These are phyloP conservation scores for Neocatenulostroma microsporum DNA, from an alignment of 2,329 filamentous ascomycete species.

Conservation along the genomic window DNA sequence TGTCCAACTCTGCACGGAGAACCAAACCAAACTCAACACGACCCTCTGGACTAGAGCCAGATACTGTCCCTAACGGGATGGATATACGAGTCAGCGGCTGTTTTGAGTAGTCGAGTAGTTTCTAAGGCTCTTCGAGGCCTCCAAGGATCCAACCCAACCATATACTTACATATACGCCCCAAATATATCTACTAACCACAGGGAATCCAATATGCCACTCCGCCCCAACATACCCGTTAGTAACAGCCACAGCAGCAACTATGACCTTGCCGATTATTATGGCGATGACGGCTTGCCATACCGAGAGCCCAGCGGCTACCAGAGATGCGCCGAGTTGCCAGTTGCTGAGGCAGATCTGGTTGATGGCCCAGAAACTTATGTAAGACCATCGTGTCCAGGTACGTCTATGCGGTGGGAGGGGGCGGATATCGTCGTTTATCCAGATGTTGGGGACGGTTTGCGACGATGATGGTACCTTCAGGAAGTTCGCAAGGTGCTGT, in stretches of 20 bases:
- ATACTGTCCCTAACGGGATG: too few species aligned
- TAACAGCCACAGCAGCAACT: slow-evolving; percentile 53
- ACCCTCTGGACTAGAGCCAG: slow-evolving; percentile 47
- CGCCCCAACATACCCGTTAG: slow-evolving; percentile 41
- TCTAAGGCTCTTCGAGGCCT: too few species aligned
- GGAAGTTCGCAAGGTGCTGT: too few species aligned
- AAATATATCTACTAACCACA: slow-evolving; percentile 47
- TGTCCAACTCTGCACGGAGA: slow-evolving; percentile 58
- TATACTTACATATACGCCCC: slow-evolving; percentile 52
- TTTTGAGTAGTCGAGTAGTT: too few species aligned
- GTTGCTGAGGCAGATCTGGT: slow-evolving; percentile 30
- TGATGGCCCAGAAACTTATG: slow-evolving; percentile 31
- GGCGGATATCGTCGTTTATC: slow-evolving; percentile 37
- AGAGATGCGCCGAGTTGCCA: slow-evolving; percentile 33
- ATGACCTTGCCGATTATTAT: slow-evolving; percentile 41
- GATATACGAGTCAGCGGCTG: too few species aligned
- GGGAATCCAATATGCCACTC: slow-evolving; percentile 26
- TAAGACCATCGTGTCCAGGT: slow-evolving; percentile 33
- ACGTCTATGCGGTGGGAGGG: slow-evolving; percentile 33
- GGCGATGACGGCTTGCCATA: slow-evolving; percentile 36
- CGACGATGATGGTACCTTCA: slow-evolving; percentile 18
- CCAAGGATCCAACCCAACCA: too few species aligned
- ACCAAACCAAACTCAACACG: slow-evolving; percentile 41
- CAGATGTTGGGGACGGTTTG: slow-evolving; percentile 26
- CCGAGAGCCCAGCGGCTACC: slow-evolving; percentile 32